These are phyloP conservation scores for Leishmania amazonensis DNA, from an alignment of 208 protist species.

Conservation along the genomic window DNA sequence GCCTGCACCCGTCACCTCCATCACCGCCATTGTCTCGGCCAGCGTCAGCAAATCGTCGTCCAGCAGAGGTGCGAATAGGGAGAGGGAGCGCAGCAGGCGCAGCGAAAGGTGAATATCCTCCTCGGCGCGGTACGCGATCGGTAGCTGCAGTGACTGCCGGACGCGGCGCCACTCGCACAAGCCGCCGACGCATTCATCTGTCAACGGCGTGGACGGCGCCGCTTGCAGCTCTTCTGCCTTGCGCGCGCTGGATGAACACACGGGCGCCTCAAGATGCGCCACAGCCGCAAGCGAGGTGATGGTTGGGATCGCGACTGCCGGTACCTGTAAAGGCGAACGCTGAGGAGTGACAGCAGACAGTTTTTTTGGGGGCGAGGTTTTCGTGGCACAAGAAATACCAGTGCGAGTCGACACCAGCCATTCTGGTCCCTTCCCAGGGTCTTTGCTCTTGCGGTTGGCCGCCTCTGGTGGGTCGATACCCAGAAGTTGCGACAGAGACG, in stretches of 20 bases:
- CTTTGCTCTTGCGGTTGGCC: neutral
- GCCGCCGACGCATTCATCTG: neutral
- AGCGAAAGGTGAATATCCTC: slow-evolving; percentile 48
- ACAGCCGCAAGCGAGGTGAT: neutral
- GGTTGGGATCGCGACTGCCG: neutral
- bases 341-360: neutral
- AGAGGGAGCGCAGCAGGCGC: slow-evolving; percentile 47
- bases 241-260: too few species aligned
- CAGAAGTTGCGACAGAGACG: slow-evolving; percentile 33
- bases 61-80: slow-evolving; percentile 38
- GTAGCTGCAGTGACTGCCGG: slow-evolving; percentile 52
- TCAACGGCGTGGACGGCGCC: neutral
- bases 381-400: neutral
- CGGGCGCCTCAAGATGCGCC: neutral
- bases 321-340: neutral
- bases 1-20: slow-evolving; percentile 19
- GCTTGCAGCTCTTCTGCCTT: neutral
- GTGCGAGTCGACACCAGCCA: neutral
- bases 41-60: slow-evolving; percentile 67
- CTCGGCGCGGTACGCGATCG: slow-evolving; percentile 58
- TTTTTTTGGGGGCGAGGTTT: neutral
- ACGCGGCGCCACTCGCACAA: slow-evolving; percentile 48
- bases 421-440: neutral
- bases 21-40: slow-evolving; percentile 49
- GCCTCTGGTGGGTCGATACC: slow-evolving; percentile 8